Evolutionary conservation across 1,284 basidiomycete species (phyloP), one percentile per base, ranked within the genome.

Genomic region (Rhodotorula glutinis): DNA sequence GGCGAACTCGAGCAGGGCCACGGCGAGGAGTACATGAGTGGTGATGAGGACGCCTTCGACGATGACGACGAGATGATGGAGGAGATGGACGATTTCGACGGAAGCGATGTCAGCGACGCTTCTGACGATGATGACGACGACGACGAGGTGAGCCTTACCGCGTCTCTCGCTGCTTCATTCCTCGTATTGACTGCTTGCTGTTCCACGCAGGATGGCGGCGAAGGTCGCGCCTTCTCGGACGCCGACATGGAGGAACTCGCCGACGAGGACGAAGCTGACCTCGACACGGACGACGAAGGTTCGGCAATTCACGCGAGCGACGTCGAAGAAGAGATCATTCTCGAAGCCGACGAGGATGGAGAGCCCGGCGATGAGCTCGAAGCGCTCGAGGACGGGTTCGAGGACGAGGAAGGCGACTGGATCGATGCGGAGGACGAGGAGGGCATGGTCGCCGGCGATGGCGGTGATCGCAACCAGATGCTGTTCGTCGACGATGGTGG

Each of bases 201-300:
- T 2, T 25, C 2, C 14, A 9, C 23, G 4, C 53, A 61, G 59
- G 55, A 59, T 3, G 66, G 62, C 25, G 67, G 70, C 21, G 67
- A 70, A 10, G 58, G 58, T 23, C 64, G 60, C 8, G 53, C 52
- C 25, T 53, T 60, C n/a, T 63, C 65, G 47, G 66, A 68, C 21
- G 66, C 65, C 21, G 66, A 72, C 41, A 68, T 88, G 52, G 88
- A 89, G 62, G 89, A 70, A 21, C 54, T 65, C 16, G 57, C 47
- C 44, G 57, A 51, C 9, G 49, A 52, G 23, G 65, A 59, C 21
- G 62, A 67, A 23, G 57, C 62, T 38, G 72, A 70, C 17, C 56
- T 61, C n/a, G 62, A 66, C 60, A 60, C 49, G 44, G 53, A 29
- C 56, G 40, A 33, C 2, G 58, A 41, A 29, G 58, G 40, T 3